Conservation (phyloP, 2,329 filamentous ascomycete species). For the Phoma herbarum region DNA sequence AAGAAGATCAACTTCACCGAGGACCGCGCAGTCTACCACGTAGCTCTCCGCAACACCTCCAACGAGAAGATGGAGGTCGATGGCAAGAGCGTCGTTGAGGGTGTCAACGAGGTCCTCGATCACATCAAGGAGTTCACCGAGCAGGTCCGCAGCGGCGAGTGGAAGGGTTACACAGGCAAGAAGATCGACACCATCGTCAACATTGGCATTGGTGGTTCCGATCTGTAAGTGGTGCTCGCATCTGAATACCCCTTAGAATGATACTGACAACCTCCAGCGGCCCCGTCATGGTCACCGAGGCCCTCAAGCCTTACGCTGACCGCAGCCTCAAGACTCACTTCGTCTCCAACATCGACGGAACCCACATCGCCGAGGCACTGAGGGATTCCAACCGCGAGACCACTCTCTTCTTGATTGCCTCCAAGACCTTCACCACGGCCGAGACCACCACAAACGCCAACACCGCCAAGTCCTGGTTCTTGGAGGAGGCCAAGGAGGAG, state of each 20-base stretch:
- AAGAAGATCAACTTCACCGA: slow-evolving; percentile 99
- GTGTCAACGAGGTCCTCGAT: slow-evolving; percentile 87
- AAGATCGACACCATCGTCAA: slow-evolving; percentile 97
- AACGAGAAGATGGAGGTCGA: slow-evolving; percentile 85
- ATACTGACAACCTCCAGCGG: slow-evolving; percentile 63
- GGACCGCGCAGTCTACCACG: slow-evolving; percentile 93
- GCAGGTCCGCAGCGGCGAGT: slow-evolving; percentile 90
- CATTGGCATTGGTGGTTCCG: slow-evolving; percentile 96
- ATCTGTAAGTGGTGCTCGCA: slow-evolving; percentile 75
- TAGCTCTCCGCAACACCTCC: slow-evolving; percentile 88
- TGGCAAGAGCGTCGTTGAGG: slow-evolving; percentile 91
- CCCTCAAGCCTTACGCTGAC: slow-evolving; percentile 92
- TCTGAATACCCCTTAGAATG: not conserved
- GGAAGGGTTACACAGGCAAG: slow-evolving; percentile 98
- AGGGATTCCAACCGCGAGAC: slow-evolving; percentile 91
- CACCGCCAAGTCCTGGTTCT: slow-evolving; percentile 96
- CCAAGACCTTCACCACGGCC: slow-evolving; percentile 99
- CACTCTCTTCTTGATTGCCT: slow-evolving; percentile 97
- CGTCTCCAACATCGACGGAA: slow-evolving; percentile 99
- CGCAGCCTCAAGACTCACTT: slow-evolving; percentile 91
- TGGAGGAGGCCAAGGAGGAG: slow-evolving; percentile 80
- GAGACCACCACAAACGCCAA: slow-evolving; percentile 98
- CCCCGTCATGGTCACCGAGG: slow-evolving; percentile 98
- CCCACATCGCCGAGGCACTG: slow-evolving; percentile 94
- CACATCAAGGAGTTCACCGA: slow-evolving; percentile 99